Evolutionary conservation across 257 asterid species (phyloP).

Genomic region (Solanum gandarillasii): DNA sequence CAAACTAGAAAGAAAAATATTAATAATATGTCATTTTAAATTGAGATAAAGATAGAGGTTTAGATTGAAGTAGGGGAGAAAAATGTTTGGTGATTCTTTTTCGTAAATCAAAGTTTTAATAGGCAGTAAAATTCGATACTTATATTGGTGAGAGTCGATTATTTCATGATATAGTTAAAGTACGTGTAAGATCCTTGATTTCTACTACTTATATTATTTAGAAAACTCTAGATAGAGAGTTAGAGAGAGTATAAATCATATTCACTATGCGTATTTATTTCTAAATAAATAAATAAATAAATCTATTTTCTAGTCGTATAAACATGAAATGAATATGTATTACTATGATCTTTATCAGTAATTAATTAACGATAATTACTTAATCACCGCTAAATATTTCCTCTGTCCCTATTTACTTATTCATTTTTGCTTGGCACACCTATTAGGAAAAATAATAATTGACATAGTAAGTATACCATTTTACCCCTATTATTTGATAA

Average conservation of each 20-base stretch:
- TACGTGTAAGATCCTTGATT: neutral
- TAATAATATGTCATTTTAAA: neutral
- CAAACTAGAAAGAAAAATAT: neutral
- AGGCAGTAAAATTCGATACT: neutral
- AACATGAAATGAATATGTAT: neutral
- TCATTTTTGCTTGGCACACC: too few species aligned
- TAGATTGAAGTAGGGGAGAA: neutral
- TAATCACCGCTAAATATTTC: too few species aligned
- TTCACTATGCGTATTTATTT: neutral
- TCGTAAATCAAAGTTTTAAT: neutral
- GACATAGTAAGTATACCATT: too few species aligned
- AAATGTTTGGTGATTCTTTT: neutral
- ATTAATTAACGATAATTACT: too few species aligned
- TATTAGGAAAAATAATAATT: too few species aligned
- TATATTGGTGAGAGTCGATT: neutral
- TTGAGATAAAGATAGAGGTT: too few species aligned
- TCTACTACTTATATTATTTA: neutral
- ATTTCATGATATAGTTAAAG: neutral
- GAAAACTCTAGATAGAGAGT: neutral
- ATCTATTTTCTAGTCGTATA: neutral
- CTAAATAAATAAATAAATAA: neutral
- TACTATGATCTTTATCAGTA: too few species aligned
- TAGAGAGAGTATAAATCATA: neutral
- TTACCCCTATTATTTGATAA: too few species aligned
- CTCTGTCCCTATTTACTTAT: too few species aligned